These are phyloP conservation scores for Sphaerulina vaccinii DNA, from an alignment of 2,329 filamentous ascomycete genomes.

Conservation along the genomic window DNA sequence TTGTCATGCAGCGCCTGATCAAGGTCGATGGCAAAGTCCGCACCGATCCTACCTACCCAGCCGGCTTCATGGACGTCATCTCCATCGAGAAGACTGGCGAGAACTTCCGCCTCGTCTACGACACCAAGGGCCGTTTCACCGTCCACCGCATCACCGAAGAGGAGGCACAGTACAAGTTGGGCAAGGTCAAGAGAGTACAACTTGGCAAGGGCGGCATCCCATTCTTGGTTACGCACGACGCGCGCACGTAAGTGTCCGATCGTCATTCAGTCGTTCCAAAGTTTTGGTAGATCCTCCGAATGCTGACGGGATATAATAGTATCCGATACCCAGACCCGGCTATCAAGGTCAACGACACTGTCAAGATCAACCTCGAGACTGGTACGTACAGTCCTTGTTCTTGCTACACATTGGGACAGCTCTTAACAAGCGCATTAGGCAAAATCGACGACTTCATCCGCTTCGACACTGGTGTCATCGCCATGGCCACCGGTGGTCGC, in stretches of 20 bases:
- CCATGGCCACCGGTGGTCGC: constrained; percentile 98
- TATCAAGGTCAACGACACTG: constrained; percentile 99
- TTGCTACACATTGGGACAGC: not conserved
- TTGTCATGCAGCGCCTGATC: constrained; percentile 99
- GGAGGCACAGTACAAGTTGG: constrained; percentile 99
- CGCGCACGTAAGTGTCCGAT: constrained; percentile 97
- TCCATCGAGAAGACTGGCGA: constrained; percentile 99
- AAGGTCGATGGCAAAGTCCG: constrained; percentile 99
- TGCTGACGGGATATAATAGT: constrained; percentile 53
- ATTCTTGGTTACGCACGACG: constrained; percentile 99
- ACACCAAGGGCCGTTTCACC: constrained; percentile 99
- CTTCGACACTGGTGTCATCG: constrained; percentile 97
- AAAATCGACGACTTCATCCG: constrained; percentile 98
- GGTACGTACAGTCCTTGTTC: constrained; percentile 50
- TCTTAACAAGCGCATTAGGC: constrained; percentile 23
- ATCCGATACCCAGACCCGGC: constrained; percentile 98
- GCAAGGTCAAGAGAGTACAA: constrained; percentile 99
- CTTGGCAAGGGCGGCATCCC: constrained; percentile 99
- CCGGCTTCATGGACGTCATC: constrained; percentile 99
- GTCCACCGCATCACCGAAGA: constrained; percentile 98
- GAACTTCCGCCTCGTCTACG: constrained; percentile 99
- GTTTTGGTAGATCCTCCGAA: constrained; percentile 68
- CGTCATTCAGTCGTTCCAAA: constrained; percentile 99
- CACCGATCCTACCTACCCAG: constrained; percentile 95
- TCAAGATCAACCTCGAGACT: constrained; percentile 96